phyloP scores from a whole-genome alignment of 768 basidiomycete genomes.

The Fistulinella prunicolor region DNA sequence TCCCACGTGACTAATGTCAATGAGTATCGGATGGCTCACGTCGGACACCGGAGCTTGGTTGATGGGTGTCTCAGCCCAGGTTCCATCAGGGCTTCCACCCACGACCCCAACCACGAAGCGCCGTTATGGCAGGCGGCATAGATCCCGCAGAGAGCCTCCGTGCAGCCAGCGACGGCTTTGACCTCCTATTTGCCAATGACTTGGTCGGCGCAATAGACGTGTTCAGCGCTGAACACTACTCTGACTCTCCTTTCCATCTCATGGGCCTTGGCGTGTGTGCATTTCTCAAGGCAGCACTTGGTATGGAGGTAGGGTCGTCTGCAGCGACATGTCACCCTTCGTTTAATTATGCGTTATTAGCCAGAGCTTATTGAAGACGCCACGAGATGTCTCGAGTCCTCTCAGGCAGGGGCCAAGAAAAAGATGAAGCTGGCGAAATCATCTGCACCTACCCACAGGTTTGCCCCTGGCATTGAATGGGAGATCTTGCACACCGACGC shows the following conservation, averaged over 20 bases:
- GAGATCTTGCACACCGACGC: conserved; percentile 75
- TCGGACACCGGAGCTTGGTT: conserved; percentile 9
- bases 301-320: conserved; percentile 60
- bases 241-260: conserved; percentile 66
- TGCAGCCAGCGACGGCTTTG: conserved; percentile 53
- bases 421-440: conserved; percentile 40
- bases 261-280: conserved; percentile 70
- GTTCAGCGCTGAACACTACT: conserved; percentile 33
- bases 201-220: conserved; percentile 49
- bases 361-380: conserved; percentile 64
- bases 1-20: background rate
- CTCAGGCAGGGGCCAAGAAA: conserved; percentile 61
- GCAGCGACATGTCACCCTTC: background rate
- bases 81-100: background rate
- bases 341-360: conserved; percentile 30
- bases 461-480: conserved; percentile 67
- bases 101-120: background rate
- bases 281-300: conserved; percentile 74
- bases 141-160: conserved; percentile 33
- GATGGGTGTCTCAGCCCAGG: background rate
- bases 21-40: background rate
- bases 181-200: conserved; percentile 67
- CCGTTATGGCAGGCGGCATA: background rate
- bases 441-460: conserved; percentile 37
- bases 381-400: conserved; percentile 46